Base-by-base conservation (phyloP, 2,329 filamentous ascomycete genomes). In the Tolypocladium sp. region DNA sequence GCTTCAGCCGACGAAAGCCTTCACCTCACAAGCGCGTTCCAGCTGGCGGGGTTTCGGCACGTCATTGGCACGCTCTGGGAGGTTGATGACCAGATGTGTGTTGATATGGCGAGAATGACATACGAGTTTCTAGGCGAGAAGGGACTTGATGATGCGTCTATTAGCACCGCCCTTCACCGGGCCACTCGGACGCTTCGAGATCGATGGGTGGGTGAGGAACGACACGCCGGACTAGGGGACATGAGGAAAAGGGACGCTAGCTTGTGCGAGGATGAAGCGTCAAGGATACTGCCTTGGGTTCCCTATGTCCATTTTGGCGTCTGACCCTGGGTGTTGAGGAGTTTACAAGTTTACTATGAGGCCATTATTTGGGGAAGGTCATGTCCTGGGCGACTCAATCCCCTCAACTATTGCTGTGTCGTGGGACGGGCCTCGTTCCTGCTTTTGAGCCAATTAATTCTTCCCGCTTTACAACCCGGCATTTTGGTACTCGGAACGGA, bases 31-130 rank as follows among this genome's bases (percentile, higher is more conserved):
- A 63, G 65, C 51, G 71, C 70, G 0, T 78, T 60, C 57, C 73
- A 78, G 62, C 62, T 76, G 2, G 72, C 71, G 0, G 74, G 74
- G 1, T 76, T 77, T 57, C 68, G 64, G 0, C 73, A 76, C 59
- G 74, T 78, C 6, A 63, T 79, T 53, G 75, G 76, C 0, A 73
- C 74, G 0, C 63, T 77, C 0, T 79, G 74, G 76, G 61, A 70
- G 5, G 71, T 75, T 0, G 60, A 64, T 5, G 74, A 79, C 58
- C 53, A 60, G 20, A 10, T 59, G 2, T 74, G 68, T 57, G 65
- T 73, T 0, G 65, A 72, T 2, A 60, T 72, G 30, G 70, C 73
- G 0, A 67, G 56, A 42, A 54, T 62, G 2, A 40, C 66, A 0
- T 75, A 73, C 57, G 61, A 68, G 57, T 42, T 22, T 13, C 17